Evolutionary conservation across 495 filamentous ascomycete genomes (phyloP).

Genomic region (Lophiostoma macrostomum): DNA sequence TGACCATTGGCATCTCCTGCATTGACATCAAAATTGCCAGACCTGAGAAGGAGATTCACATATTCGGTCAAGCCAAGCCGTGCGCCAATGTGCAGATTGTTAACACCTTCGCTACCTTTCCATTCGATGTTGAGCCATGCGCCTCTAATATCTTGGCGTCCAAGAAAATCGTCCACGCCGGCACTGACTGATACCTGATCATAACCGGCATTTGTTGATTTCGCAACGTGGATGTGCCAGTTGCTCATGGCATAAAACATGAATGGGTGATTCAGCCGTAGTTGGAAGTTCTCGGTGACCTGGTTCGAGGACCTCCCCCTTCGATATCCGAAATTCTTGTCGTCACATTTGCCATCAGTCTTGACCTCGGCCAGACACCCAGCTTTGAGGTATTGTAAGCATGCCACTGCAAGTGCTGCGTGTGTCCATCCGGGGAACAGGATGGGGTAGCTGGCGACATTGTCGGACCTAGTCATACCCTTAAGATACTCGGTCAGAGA

Average conservation of each 20-base stretch:
- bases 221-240: constrained; percentile 34
- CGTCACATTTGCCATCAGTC: constrained; percentile 2
- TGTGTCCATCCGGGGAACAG: constrained; percentile 37
- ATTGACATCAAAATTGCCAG: constrained; percentile 6
- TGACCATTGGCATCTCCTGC: constrained; percentile 7
- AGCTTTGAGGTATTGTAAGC: constrained; percentile 14
- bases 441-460: constrained; percentile 31
- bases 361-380: background rate
- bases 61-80: background rate
- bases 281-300: background rate
- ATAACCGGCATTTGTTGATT: background rate
- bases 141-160: background rate
- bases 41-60: background rate
- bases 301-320: too few relatives aligned
- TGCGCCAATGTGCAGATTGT: background rate
- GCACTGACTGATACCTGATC: background rate
- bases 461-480: background rate
- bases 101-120: background rate
- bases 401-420: constrained; percentile 27
- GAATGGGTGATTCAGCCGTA: constrained; percentile 31
- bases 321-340: too few relatives aligned
- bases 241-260: constrained; percentile 36
- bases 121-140: background rate
- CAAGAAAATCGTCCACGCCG: background rate
- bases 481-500: constrained; percentile 55